phyloP scores from a whole-genome alignment of 805 yeast species.

The Candida hispaniensis region DNA sequence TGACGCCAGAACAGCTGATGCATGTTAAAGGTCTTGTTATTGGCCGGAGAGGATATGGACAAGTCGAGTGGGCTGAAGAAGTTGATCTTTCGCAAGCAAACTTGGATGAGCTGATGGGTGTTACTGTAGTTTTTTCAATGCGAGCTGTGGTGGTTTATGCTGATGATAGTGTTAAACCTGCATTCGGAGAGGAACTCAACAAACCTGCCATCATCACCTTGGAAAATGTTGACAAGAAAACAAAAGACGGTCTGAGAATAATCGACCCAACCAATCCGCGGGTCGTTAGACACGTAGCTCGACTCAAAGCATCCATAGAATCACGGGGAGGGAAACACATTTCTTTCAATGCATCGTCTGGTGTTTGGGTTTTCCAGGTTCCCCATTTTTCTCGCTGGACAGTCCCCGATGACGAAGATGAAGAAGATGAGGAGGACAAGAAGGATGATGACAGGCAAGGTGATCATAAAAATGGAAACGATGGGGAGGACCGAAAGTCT shows the following conservation, averaged over 20 bases:
- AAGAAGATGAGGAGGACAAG: slow-evolving; percentile 35
- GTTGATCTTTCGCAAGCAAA: slow-evolving; percentile 66
- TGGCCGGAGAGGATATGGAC: slow-evolving; percentile 67
- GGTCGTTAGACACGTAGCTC: slow-evolving; percentile 35
- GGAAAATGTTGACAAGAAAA: slow-evolving; percentile 65
- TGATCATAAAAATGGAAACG: too few species aligned
- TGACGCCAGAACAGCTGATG: slow-evolving; percentile 48
- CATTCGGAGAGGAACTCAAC: slow-evolving; percentile 66
- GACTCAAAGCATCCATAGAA: slow-evolving; percentile 37
- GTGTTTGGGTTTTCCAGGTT: slow-evolving; percentile 70
- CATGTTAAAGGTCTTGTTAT: slow-evolving; percentile 51
- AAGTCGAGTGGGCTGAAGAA: slow-evolving; percentile 57
- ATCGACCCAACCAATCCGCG: slow-evolving; percentile 61
- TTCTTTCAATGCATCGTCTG: slow-evolving; percentile 65
- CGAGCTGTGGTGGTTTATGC: slow-evolving; percentile 62
- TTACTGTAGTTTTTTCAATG: slow-evolving; percentile 48
- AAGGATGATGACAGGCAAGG: slow-evolving; percentile 1
- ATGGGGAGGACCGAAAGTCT: too few species aligned
- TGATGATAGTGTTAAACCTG: slow-evolving; percentile 44
- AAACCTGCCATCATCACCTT: slow-evolving; percentile 59
- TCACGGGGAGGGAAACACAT: slow-evolving; percentile 66
- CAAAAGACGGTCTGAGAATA: slow-evolving; percentile 45
- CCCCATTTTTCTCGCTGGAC: slow-evolving; percentile 96
- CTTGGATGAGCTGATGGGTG: slow-evolving; percentile 53
- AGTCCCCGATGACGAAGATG: slow-evolving; percentile 34